Evolutionary conservation across 2,329 filamentous ascomycete species (phyloP).

Genomic region (Alternaria incomplexa): DNA sequence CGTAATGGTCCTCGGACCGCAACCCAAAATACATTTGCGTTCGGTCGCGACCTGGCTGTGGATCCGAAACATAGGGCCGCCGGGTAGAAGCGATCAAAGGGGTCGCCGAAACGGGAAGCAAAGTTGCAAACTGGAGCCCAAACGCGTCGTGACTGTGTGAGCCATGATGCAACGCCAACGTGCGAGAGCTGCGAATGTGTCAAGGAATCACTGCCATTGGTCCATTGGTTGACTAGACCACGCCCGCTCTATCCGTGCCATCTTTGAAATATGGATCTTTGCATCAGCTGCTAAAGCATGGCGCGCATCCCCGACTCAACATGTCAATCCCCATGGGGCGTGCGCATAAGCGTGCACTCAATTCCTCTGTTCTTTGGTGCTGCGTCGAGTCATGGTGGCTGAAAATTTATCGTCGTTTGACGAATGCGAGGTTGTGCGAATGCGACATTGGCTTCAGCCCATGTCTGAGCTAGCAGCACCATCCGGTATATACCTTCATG

Average conservation of each 20-base stretch:
- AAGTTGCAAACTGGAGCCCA: slow-evolving; percentile 1
- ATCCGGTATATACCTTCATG: background rate
- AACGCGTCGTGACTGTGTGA: slow-evolving; percentile 1
- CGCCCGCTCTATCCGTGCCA: slow-evolving; percentile 2
- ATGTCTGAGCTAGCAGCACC: background rate
- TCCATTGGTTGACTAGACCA: background rate
- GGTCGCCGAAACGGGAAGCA: slow-evolving; percentile 10
- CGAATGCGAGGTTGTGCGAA: background rate
- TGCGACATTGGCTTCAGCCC: background rate
- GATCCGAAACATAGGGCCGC: background rate
- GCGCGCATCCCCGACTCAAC: slow-evolving; percentile 10
- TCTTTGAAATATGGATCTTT: slow-evolving; percentile 1
- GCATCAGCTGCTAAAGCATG: background rate
- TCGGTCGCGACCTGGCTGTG: slow-evolving; percentile 8
- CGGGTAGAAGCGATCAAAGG: slow-evolving; percentile 1
- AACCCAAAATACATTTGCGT: slow-evolving; percentile 6
- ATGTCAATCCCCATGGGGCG: slow-evolving; percentile 10
- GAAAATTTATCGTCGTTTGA: background rate
- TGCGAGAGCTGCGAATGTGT: slow-evolving; percentile 4
- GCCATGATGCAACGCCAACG: slow-evolving; percentile 10
- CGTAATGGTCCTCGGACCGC: background rate
- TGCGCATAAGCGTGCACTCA: background rate
- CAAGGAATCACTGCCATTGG: slow-evolving; percentile 9
- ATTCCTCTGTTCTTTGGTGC: background rate
- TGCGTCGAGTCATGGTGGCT: background rate